Percentiles rank a stretch among this genome's conserved stretches.
Evolutionary conservation across 2,329 filamentous ascomycete genomes (phyloP).

Genomic region (Diaporthe batatas): DNA sequence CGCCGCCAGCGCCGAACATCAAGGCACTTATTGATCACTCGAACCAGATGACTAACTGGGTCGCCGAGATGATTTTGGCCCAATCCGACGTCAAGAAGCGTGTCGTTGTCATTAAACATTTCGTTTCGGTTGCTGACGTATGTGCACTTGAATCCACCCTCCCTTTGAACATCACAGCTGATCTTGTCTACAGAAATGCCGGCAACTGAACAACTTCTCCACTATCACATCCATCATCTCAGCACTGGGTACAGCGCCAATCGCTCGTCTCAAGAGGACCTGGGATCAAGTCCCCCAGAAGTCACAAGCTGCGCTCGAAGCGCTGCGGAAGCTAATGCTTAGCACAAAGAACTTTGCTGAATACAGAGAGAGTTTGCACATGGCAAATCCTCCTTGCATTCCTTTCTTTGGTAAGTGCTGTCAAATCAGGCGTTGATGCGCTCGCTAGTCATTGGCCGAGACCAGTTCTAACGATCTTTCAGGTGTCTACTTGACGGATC

Average conservation of each 20-base stretch:
- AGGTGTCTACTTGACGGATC: slow-evolving; percentile 96
- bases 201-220: slow-evolving; percentile 93
- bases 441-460: neutral
- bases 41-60: slow-evolving; percentile 99
- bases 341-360: slow-evolving; percentile 99
- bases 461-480: slow-evolving; percentile 40
- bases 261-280: slow-evolving; percentile 91
- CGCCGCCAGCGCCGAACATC: slow-evolving; percentile 91
- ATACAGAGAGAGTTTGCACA: slow-evolving; percentile 92
- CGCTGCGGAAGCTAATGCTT: slow-evolving; percentile 94
- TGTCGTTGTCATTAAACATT: slow-evolving; percentile 98
- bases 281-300: slow-evolving; percentile 94
- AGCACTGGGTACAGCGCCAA: slow-evolving; percentile 92
- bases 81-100: slow-evolving; percentile 96
- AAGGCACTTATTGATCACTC: slow-evolving; percentile 97
- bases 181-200: slow-evolving; percentile 80
- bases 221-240: slow-evolving; percentile 98
- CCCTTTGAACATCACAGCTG: slow-evolving; percentile 34
- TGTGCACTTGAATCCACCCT: slow-evolving; percentile 54
- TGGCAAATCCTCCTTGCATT: slow-evolving; percentile 95
- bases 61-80: slow-evolving; percentile 97
- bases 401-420: slow-evolving; percentile 87
- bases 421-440: neutral
- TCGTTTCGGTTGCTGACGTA: slow-evolving; percentile 95
- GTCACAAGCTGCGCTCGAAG: slow-evolving; percentile 83